Evolutionary conservation across 2,329 filamentous ascomycete species (phyloP), one percentile per base, ranked within the genome.

Genomic region (Ploettnerulaceae sp.): DNA sequence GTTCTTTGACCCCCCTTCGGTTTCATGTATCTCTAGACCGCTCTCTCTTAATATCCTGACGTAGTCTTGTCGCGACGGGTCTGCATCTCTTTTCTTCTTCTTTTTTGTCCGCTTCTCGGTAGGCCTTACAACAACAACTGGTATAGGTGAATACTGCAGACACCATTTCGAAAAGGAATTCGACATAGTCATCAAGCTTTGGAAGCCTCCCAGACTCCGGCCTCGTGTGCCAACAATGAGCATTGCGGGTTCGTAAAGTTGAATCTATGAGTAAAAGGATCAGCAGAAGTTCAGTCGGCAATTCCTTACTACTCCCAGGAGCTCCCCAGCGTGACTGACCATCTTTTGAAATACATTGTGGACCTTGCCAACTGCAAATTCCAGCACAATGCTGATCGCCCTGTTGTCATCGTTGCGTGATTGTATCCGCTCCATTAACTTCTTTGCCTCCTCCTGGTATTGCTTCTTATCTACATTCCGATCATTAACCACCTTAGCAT

Each of bases 301-400:
- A n/a, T n/a, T 11, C 24, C 12, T n/a, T 9, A 34, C 4, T 22
- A 18, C 7, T 24, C 22, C 15, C 33, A 4, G 28, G 14, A 24
- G n/a, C 21, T 18, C 12, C 20, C 18, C n/a, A 28, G 15, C 12
- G 8, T 9, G 3, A 63, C 71, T 53, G 66, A 84, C 81, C 84
- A 87, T 87, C 57, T 81, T 77, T 58, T 86, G 81, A 52, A 88
- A 86, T 20, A 83, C 83, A 35, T 81, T 77, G 54, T 86, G 79
- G 3, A 86, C 76, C 58, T 85, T 86, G 11, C 84, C 84, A 17
- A 86, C 77, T 0, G 81, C 80, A 65, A 86, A 77, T 60, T 88
- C 84, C 55, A 88, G 64, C n/a, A 86, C 75, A 53, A 87, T 67
- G 54, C 80, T 84, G 60, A 88, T 84, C 3, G 82, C 79, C 58